phyloP scores from a whole-genome alignment of 495 filamentous ascomycete genomes.

The Tuber aestivum region DNA sequence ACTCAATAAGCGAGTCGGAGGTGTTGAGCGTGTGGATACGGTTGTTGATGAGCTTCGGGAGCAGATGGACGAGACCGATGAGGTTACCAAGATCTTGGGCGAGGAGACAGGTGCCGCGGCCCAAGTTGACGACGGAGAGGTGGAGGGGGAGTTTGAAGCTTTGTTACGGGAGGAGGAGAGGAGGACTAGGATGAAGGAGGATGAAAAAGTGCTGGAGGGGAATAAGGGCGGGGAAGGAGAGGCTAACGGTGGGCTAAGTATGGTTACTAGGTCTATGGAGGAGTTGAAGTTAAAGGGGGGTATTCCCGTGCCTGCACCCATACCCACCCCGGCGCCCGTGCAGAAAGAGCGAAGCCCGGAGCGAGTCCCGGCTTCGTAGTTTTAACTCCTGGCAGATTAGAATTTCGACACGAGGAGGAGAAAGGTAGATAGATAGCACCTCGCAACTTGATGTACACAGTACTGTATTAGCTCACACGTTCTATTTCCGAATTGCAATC shows the following conservation, averaged over 20 bases:
- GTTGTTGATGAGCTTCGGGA: conserved; percentile 68
- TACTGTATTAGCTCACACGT: not conserved
- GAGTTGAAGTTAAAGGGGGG: conserved; percentile 41
- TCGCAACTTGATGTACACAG: not conserved
- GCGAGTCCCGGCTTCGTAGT: conserved; percentile 28
- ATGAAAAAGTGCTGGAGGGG: conserved; percentile 35
- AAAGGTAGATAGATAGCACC: not conserved
- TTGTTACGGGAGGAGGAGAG: conserved; percentile 62
- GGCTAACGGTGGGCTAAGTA: conserved; percentile 20
- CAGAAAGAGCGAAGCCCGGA: conserved; percentile 34
- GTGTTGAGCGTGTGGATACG: conserved; percentile 66
- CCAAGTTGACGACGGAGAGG: conserved; percentile 69
- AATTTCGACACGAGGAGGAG: not conserved
- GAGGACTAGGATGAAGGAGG: conserved; percentile 41
- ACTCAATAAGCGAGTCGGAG: conserved; percentile 72
- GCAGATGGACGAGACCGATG: conserved; percentile 76
- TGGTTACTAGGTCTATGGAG: conserved; percentile 46
- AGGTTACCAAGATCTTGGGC: conserved; percentile 62
- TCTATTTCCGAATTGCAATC: not conserved
- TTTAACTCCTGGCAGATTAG: not conserved
- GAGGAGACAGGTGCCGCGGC: conserved; percentile 49
- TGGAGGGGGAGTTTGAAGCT: conserved; percentile 80
- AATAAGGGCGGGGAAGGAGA: conserved; percentile 42
- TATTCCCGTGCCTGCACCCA: not conserved
- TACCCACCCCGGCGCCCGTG: conserved; percentile 33